Base-by-base conservation (phyloP, 192 early-diverging fungal species). In the Coemansia sp. region DNA sequence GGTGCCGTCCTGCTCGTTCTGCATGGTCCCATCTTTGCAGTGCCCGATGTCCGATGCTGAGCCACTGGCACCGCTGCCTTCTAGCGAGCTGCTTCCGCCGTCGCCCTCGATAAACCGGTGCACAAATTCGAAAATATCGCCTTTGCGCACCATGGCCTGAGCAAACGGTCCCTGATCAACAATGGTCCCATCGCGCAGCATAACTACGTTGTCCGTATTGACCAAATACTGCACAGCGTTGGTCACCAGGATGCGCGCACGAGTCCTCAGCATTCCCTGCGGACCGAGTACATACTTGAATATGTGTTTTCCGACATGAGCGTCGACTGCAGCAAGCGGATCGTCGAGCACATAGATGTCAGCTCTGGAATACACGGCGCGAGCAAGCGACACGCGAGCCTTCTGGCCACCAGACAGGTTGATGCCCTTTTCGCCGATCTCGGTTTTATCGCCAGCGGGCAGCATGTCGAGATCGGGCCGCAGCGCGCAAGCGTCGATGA, bases 301-400 rank as follows among this genome's bases (percentile, higher is more conserved):
- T 3, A 90, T 78, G 18, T 85, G 81, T 66, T 88, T 87, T 32
- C 86, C 87, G 9, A 90, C 88, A 71, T 88, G 86, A 6, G 88
- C 84, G 57, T 88, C 89, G 5, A 90, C 87, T 18, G 92, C 90
- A 37, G 90, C 79, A 43, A 92, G 78, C n/a, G 90, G 89, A 54
- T 94, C 91, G 65, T 92, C 92, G n/a, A 93, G 72, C 0, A 92
- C 74, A 43, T 87, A 86, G 1, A 91, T 74, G 48, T 92, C 90
- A 9, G 88, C 87, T 8, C 89, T 77, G 33, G 84, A 61, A 61
- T 91, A 91, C 15, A 89, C 83, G 1, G 90, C 89, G 51, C 92
- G 79, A 0, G 91, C 91, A 14, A 91, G 69, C 8, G 87, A 85
- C 15, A 93, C 85, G 38, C 91, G 85, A 5, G 88, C 86, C 71